Evolutionary conservation across 805 yeast genomes (phyloP).

Genomic region (Monosporozyma unispora): DNA sequence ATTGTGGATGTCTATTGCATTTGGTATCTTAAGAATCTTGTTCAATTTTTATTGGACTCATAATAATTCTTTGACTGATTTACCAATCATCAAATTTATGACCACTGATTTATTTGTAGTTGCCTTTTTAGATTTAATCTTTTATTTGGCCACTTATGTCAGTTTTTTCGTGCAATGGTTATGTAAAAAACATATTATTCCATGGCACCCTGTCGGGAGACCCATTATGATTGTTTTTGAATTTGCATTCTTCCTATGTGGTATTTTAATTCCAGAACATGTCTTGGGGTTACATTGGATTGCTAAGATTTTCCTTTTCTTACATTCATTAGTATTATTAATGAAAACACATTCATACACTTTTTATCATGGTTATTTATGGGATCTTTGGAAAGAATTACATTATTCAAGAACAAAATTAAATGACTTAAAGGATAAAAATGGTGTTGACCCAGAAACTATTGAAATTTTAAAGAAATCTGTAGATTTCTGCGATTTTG

Average conservation of each 20-base stretch:
- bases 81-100: conserved; percentile 51
- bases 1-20: conserved; percentile 61
- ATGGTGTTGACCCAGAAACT: conserved; percentile 33
- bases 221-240: conserved; percentile 51
- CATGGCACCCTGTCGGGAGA: conserved; percentile 65
- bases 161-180: conserved; percentile 50
- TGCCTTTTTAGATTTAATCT: conserved; percentile 60
- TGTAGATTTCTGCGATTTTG: conserved; percentile 61
- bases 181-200: conserved; percentile 37
- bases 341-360: conserved; percentile 95
- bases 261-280: conserved; percentile 48
- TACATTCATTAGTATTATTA: conserved; percentile 76
- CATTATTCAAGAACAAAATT: conserved; percentile 33
- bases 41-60: conserved; percentile 43
- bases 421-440: not conserved
- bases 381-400: conserved; percentile 51
- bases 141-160: conserved; percentile 64
- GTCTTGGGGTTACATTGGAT: conserved; percentile 66
- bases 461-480: conserved; percentile 48
- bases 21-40: conserved; percentile 44
- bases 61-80: conserved; percentile 33
- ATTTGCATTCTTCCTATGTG: conserved; percentile 41
- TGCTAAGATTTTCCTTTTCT: conserved; percentile 70
- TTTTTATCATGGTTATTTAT: conserved; percentile 83
- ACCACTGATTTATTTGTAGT: conserved; percentile 53